Evolutionary conservation across 441 rosid species (phyloP), one percentile per base, ranked within the genome.

Genomic region (Adansonia rubrostipa): DNA sequence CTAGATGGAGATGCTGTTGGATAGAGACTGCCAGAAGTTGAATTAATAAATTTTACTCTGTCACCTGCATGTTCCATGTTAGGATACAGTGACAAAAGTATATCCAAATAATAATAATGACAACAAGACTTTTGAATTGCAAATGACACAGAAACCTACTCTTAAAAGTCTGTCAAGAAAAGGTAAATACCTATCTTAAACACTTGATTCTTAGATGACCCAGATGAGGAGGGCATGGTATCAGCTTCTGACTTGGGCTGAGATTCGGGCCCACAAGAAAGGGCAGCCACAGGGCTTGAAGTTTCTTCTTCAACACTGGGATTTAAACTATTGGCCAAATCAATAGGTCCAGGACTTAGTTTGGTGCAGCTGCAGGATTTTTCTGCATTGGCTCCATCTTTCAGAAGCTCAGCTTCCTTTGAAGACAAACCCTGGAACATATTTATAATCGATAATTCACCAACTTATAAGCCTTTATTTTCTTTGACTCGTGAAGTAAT

Each of bases 351-450:
- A 79, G 84, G 80, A 80, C 73, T 84, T 78, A 84, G 90, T 73
- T 89, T 89, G 14, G 82, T 33, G 62, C 85, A 88, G 76, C 66
- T 78, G 81, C 83, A 85, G 58, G 82, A 87, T 82, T 93, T 93
- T 64, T 89, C 94, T 3, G 84, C 79, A 86, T 79, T 81, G 65
- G 74, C 64, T 76, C 89, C 96, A 81, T 92, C 93, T 85, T 90
- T 92, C 85, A 88, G 82, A 78, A 87, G 72, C 82, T 89, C 95
- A 40, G 87, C 88, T 89, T 93, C 94, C 87, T 93, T 95, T 53
- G 93, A 88, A 85, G 93, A 87, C 84, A 92, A 76, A 71, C 94
- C 92, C 99, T 95, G 80, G 62, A 80, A 79, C 79, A 87, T 51
- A 75, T 77, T 77, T 70, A 63, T 54, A 28, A 66, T 58, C 65